Evolutionary conservation across 2,329 filamentous ascomycete genomes (phyloP).

Genomic region (Dryadomyces quercivorus): DNA sequence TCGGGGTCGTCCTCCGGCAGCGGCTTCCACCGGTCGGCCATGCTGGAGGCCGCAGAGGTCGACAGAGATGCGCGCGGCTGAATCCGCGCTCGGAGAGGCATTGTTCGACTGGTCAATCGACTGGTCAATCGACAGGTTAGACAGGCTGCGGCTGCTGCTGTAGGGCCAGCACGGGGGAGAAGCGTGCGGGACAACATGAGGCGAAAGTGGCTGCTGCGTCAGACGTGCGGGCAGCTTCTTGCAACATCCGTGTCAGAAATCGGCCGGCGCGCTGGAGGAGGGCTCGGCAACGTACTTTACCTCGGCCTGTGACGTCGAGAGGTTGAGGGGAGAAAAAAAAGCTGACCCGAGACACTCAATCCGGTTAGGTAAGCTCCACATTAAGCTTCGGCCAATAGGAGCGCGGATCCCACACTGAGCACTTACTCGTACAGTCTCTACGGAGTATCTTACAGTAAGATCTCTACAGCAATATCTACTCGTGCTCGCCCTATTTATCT

Average conservation of each 20-base stretch:
- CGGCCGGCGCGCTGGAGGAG: neutral
- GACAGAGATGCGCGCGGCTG: slow-evolving; percentile 29
- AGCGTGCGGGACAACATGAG: slow-evolving; percentile 45
- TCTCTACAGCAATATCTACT: too few relatives aligned
- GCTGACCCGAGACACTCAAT: neutral
- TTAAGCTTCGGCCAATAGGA: neutral
- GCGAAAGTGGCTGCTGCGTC: neutral
- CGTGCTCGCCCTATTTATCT: too few relatives aligned
- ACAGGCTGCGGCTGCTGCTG: slow-evolving; percentile 29
- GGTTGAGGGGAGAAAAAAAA: slow-evolving; percentile 2
- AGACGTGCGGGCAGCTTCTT: too few relatives aligned
- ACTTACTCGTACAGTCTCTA: too few relatives aligned
- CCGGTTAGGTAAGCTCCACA: neutral
- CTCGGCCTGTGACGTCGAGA: slow-evolving; percentile 1
- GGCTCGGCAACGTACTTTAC: slow-evolving; percentile 2
- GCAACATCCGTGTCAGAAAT: too few relatives aligned
- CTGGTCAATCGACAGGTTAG: neutral
- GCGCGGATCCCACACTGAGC: too few relatives aligned
- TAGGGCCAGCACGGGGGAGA: slow-evolving; percentile 39
- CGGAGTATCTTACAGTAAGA: too few relatives aligned
- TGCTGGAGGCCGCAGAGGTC: too few relatives aligned
- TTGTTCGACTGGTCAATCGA: slow-evolving; percentile 25
- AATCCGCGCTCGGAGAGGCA: slow-evolving; percentile 75
- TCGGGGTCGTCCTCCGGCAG: slow-evolving; percentile 61
- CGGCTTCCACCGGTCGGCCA: slow-evolving; percentile 31